Base-by-base conservation (phyloP, 225 moss, liverwort and hornwort species). In the Pleurozium schreberi region DNA sequence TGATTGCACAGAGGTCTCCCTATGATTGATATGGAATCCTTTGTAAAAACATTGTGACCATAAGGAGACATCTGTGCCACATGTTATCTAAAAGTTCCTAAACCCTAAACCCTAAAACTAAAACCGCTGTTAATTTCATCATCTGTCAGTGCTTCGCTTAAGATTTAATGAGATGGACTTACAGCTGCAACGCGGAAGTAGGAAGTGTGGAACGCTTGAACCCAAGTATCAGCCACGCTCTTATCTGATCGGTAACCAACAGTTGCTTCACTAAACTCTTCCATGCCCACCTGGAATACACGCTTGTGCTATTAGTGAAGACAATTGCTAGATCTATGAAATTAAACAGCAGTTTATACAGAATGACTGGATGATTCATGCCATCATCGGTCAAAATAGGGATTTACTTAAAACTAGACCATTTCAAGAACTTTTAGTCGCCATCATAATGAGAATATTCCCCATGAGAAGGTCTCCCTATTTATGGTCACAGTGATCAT, bases 211-310 rank as follows among this genome's bases (percentile, higher is more conserved):
- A 96, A 96, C 31, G 92, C 89, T 86, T 94, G 85, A 71, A 95
- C 89, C 96, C 96, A 96, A 81, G 90, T 82, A 45, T 95, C 90
- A n/a, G 95, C 95, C 79, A 89, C 63, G 84, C 77, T 84, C 66
- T 89, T 90, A 58, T 94, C 95, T 78, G 93, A 90, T 88, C 91
- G 91, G 89, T 92, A 96, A 66, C 95, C 96, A 69, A 96, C 86
- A 62, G 95, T 96, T 88, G 96, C 93, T 91, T 96, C 96, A 81
- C 94, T 94, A 55, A 96, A 96, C 67, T 95, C 92, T 88, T 95
- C 95, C 86, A 66, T 86, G 14, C 92, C 95, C 60, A 95, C 93
- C 95, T 96, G 77, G 38, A 77, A 84, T 38, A 43, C 61, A 75
- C 43, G 53, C 61, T 82, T 36, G 55, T 61, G 88, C 43, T 43